Base-by-base conservation (phyloP, 169 alveolate species). In the Eimeria acervulina region DNA sequence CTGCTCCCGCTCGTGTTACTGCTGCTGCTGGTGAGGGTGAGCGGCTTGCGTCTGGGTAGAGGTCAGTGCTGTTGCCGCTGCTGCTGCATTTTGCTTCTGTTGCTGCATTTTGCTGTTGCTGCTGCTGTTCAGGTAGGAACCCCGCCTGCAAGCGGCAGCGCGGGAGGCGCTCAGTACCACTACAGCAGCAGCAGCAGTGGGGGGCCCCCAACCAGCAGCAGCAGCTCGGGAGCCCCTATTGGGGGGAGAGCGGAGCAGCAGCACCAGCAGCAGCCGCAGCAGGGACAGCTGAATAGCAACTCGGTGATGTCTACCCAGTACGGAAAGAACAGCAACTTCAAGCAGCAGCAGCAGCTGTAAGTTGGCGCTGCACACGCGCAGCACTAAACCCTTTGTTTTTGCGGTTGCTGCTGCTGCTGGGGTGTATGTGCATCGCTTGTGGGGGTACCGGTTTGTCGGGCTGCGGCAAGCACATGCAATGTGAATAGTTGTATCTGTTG, bases 301-400 rank as follows among this genome's bases (percentile, higher is more conserved):
- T 81, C 90, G 5, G 90, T 51, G 15, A 28, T 51, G 66, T 42
- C 44, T 3, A 81, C 55, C 44, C 90, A 81, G 47, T 81, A 81
- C 0, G 90, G 72, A 28, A 81, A 81, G 90, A 81, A 36, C 52
- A 42, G 38, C 70, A 81, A 21, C 23, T 81, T 81, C 68, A 81
- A 81, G 42, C 90, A 81, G 90, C 90, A 81, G 90, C 90, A 81
- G 52, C 90, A 81, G 70, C 70, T 81, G 90, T 81, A 81, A 81
- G 90, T 38, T 38, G 13, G 1, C 4, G 87, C n/a, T 21, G 21
- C 68, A 21, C n/a, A 7, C 12, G 19, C n/a, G 19, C 68, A 15
- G 68, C 68, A 59, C 19, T 0, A 15, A 59, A 0, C 19, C 19
- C n/a, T 17, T 19, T 59, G 68, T 12, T 21, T 59, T 59, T 5